Conservation (phyloP, 2,329 filamentous ascomycete genomes). For the Leptoxyphium fumago region DNA sequence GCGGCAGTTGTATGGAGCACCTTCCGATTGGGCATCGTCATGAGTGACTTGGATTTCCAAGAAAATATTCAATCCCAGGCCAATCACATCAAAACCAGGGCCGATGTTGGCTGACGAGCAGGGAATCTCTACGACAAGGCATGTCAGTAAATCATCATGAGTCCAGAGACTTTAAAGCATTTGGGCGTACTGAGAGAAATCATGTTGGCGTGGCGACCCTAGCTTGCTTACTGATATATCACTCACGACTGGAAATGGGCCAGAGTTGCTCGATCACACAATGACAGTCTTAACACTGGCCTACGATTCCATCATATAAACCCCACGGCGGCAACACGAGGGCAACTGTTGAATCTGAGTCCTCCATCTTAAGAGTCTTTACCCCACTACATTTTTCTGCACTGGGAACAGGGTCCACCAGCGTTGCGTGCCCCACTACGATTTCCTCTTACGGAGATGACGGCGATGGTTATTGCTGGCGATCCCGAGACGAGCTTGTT, state of each 20-base stretch:
- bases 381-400: too few relatives aligned
- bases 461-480: too few relatives aligned
- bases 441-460: not conserved
- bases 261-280: too few relatives aligned
- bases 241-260: too few relatives aligned
- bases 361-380: too few relatives aligned
- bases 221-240: too few relatives aligned
- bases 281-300: too few relatives aligned
- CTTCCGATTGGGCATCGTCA: slow-evolving; percentile 41
- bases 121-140: slow-evolving; percentile 40
- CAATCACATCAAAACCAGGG: slow-evolving; percentile 94
- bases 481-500: too few relatives aligned
- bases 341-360: too few relatives aligned
- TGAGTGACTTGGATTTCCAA: slow-evolving; percentile 78
- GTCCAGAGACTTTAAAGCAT: not conserved
- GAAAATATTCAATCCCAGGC: slow-evolving; percentile 84
- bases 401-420: too few relatives aligned
- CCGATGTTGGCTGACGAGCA: slow-evolving; percentile 97
- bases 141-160: slow-evolving; percentile 1
- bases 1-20: slow-evolving; percentile 63
- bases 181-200: not conserved
- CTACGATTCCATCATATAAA: too few relatives aligned
- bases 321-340: too few relatives aligned
- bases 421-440: not conserved
- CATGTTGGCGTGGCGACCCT: not conserved